Base-by-base conservation (phyloP, 345 rosid species). In the Hibiscus mutabilis region DNA sequence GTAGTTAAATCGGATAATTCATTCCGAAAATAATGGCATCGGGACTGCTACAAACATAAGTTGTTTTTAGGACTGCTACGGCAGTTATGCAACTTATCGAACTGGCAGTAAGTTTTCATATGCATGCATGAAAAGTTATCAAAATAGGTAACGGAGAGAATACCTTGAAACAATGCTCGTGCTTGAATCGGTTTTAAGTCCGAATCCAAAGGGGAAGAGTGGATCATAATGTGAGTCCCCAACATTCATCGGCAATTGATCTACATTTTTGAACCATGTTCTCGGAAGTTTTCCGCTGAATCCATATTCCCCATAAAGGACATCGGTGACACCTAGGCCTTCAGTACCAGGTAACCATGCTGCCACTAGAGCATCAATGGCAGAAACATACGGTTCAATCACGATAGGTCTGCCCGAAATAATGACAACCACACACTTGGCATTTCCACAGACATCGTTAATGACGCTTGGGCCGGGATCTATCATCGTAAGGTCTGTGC, bases 311-410 rank as follows among this genome's bases (percentile, higher is more conserved):
- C 99, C 99, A 68, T 86, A 95, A 40, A 92, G 85, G 60, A 75
- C 90, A 82, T 90, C 99, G 37, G 92, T 81, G 56, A 95, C 81
- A 21, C 97, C 99, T 76, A 85, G 89, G 55, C 99, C 99, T 89
- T 95, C 99, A 3, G 88, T 88, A 79, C 99, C 97, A 0, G 97
- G 99, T 71, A 95, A 85, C 97, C 97, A 92, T 2, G 97, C 97
- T 52, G 96, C 97, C 61, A 92, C 90, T 68, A 92, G 77, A 7
- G 96, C 96, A 69, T 86, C 92, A 4, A 95, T 82, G 0, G 80
- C 73, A 61, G 85, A 81, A 64, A 89, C 31, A 42, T 90, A 86
- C 29, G 96, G 99, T 65, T 90, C 92, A 40, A 95, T 85, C 56
- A 92, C 86, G 13, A 95, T 67, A 31, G 99, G 97, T 70, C 97